Base-by-base conservation (phyloP, 345 rosid species). In the Aethionema arabicum region DNA sequence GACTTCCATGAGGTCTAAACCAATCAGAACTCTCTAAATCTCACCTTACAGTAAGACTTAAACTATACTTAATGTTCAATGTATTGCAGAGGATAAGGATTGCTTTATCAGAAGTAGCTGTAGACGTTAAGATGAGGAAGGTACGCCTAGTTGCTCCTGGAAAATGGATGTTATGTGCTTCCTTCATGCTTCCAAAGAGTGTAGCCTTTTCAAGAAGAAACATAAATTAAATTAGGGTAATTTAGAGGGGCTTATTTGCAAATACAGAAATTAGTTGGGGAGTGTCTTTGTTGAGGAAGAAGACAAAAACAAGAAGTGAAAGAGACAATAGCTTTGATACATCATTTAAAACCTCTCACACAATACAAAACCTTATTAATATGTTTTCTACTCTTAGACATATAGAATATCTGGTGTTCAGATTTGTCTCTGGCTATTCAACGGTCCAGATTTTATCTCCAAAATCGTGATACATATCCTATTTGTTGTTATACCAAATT, bases 151-250 rank as follows among this genome's bases (percentile, higher is more conserved):
- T 87, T 59, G 92, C 98, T 32, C 98, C 96, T 0, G 90, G 96
- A 37, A 92, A 92, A 82, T 86, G 90, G 85, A 88, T 91, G 98
- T 45, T 91, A 12, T 78, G 91, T 74, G 96, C 95, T 9, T 86
- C 87, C 56, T 92, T 91, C 63, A 66, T 76, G 47, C 91, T 92
- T 31, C 95, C 98, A 4, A 68, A 44, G 67, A 86, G 79, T 58
- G 88, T 88, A 72, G 95, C 95, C 42, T 85, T 74, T 67, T 77
- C 84, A 39, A 74, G 66, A 37, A 44, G 37, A 32, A 56, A 7
- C 27, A 13, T 32, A 21, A 52, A 42, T 38, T 55, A 40, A 50
- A 15, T 56, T 30, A 11, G 21, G 8, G 14, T 11, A 15, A 12
- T 53, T 52, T 54, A 66, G 59, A 53, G 58, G 62, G 63, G n/a